Evolutionary conservation across 345 rosid species (phyloP), one percentile per base, ranked within the genome.

Genomic region (Ceriops zippeliana): DNA sequence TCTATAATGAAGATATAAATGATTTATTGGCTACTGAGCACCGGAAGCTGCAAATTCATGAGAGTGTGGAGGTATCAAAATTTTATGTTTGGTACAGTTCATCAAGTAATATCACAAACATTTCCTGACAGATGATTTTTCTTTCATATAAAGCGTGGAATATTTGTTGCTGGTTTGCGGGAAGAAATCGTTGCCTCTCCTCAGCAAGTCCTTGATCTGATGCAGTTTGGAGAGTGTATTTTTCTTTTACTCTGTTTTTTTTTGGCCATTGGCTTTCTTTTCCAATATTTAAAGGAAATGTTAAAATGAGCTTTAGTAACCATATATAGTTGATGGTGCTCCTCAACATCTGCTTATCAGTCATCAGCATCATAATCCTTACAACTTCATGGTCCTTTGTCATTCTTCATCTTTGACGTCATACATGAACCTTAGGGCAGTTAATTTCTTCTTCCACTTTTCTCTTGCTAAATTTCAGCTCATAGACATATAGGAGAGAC

Each of bases 401-500:
- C 31, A 9, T 56, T 16, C 30, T 31, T 61, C 15, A 62, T 20
- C 30, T 49, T 61, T 58, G 27, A 46, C n/a, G 10, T 58, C 51
- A n/a, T 8, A 22, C 27, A 63, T 3, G 8, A 21, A 22, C 68
- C 19, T 53, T 27, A 49, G 37, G 46, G 28, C 49, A 34, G 8
- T 51, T 65, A 62, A 17, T 11, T 51, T 24, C 15, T 31, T 32
- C 35, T 26, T 54, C 6, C 10, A 24, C 31, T 24, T 42, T 58
- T 65, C 5, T 38, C 34, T 67, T 19, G 52, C 15, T 35, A 57
- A 71, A 64, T 78, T 85, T 83, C 88, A 93, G 98, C 95, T 75
- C 96, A 93, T 74, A 83, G 98, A 75, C 98, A 91, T 76, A 86
- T 89, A 75, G 98, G 96, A 58, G 97, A 91, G 87, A 93, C 98